A percentile compares a stretch with the other conserved stretches of the same genome.
Evolutionary conservation across 2,329 filamentous ascomycete genomes (phyloP).

Genomic region (Lomentospora prolificans): DNA sequence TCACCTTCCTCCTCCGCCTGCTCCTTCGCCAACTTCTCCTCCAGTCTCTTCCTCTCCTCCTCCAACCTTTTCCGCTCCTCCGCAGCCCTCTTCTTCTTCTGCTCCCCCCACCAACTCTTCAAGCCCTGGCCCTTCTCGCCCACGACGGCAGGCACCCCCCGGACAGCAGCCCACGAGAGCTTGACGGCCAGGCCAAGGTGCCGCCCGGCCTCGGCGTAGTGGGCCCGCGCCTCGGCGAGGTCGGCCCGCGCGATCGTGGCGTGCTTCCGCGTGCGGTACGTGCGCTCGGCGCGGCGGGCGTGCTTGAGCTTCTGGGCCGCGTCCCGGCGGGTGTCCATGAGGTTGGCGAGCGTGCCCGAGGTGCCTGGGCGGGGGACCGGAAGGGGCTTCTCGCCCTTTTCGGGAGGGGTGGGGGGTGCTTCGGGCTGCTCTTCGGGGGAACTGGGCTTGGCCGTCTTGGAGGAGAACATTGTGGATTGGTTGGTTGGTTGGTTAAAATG

Average conservation of each 20-base stretch:
- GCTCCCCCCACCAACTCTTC: constrained; percentile 19
- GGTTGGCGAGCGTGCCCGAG: constrained; percentile 31
- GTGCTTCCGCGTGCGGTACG: constrained; percentile 31
- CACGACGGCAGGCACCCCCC: constrained; percentile 24
- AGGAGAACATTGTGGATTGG: not conserved
- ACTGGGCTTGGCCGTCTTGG: constrained; percentile 9
- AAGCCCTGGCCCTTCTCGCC: constrained; percentile 25
- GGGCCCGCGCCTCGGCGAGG: constrained; percentile 26
- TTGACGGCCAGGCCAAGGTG: constrained; percentile 26
- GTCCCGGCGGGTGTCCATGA: constrained; percentile 26
- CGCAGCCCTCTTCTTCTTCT: constrained; percentile 19
- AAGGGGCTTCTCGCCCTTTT: not conserved
- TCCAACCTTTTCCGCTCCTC: constrained; percentile 25
- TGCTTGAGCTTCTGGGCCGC: constrained; percentile 27
- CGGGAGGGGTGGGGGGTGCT: not conserved
- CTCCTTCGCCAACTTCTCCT: constrained; percentile 21
- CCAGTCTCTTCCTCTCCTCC: constrained; percentile 25
- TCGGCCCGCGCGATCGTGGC: constrained; percentile 26
- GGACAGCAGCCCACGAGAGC: constrained; percentile 22
- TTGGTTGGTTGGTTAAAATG: too few species aligned
- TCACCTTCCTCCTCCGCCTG: constrained; percentile 8
- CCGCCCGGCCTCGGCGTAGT: constrained; percentile 25
- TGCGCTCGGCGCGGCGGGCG: constrained; percentile 29
- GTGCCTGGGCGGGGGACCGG: constrained; percentile 25
- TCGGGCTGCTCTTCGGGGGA: not conserved